phyloP scores from a whole-genome alignment of 2,329 filamentous ascomycete genomes.

The Rhynchosporium graminicola region DNA sequence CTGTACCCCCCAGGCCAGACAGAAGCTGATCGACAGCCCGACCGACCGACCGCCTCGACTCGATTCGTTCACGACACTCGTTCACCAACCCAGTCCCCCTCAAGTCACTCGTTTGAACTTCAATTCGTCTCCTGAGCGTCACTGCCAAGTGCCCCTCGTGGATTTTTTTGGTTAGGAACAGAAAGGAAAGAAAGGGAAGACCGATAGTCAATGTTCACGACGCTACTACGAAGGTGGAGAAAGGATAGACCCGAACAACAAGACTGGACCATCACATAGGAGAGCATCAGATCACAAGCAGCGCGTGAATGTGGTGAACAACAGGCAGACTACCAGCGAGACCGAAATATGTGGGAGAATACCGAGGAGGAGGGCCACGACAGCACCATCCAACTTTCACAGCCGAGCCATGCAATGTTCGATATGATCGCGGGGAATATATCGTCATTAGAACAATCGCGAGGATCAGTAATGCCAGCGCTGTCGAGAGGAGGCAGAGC shows the following conservation, averaged over 20 bases:
- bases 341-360: constrained; percentile 37
- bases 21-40: background rate
- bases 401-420: constrained; percentile 26
- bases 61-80: constrained; percentile 16
- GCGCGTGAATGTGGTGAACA: constrained; percentile 31
- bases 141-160: constrained; percentile 21
- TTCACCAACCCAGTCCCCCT: constrained; percentile 8
- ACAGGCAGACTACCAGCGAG: constrained; percentile 17
- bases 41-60: background rate
- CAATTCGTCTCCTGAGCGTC: constrained; percentile 24
- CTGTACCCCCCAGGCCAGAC: background rate
- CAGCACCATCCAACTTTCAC: constrained; percentile 22
- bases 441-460: constrained; percentile 2
- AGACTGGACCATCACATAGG: constrained; percentile 11
- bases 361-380: constrained; percentile 22
- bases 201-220: constrained; percentile 18
- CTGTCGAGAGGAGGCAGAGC: constrained; percentile 19
- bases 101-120: constrained; percentile 32
- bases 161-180: constrained; percentile 27
- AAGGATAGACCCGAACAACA: constrained; percentile 24
- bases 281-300: constrained; percentile 9
- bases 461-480: constrained; percentile 17
- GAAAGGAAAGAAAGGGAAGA: background rate
- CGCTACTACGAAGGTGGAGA: constrained; percentile 17
- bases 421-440: background rate